Evolutionary conservation across 148 eudicot species (phyloP).

Genomic region (Rhododendron vialii): DNA sequence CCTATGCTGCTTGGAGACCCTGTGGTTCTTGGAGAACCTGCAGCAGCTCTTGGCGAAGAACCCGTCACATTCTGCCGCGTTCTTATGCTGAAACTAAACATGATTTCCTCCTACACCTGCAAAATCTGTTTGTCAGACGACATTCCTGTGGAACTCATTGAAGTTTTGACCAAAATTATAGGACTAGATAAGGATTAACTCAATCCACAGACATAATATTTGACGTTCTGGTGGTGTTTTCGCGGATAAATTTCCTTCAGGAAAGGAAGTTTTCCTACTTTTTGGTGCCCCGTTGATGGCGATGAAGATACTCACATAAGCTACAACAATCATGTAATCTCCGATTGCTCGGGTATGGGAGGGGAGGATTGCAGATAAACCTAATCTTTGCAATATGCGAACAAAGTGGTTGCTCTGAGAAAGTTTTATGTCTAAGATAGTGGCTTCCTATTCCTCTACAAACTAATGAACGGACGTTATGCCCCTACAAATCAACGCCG

Average conservation of each 20-base stretch:
- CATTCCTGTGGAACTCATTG: neutral
- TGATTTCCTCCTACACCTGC: slow-evolving; percentile 16
- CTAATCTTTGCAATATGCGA: too few relatives aligned
- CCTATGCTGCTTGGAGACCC: slow-evolving; percentile 4
- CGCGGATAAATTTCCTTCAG: neutral
- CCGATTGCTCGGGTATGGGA: neutral
- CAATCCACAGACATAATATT: neutral
- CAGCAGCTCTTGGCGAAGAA: slow-evolving; percentile 22
- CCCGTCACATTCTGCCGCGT: slow-evolving; percentile 33
- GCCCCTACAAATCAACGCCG: too few relatives aligned
- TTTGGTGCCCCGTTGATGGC: neutral
- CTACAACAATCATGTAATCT: neutral
- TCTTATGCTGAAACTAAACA: slow-evolving; percentile 37
- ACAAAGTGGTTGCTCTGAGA: neutral
- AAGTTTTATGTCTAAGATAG: neutral
- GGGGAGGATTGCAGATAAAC: neutral
- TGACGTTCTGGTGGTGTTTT: neutral
- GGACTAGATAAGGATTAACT: neutral
- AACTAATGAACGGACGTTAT: too few relatives aligned
- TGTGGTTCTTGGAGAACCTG: slow-evolving; percentile 33
- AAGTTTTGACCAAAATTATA: neutral
- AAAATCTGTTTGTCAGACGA: neutral
- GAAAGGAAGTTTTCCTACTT: neutral
- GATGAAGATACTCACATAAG: neutral
- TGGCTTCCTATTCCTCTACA: neutral